Evolutionary conservation across 768 basidiomycete species (phyloP), one percentile per base, ranked within the genome.

Genomic region (Cystobasidium ongulense): DNA sequence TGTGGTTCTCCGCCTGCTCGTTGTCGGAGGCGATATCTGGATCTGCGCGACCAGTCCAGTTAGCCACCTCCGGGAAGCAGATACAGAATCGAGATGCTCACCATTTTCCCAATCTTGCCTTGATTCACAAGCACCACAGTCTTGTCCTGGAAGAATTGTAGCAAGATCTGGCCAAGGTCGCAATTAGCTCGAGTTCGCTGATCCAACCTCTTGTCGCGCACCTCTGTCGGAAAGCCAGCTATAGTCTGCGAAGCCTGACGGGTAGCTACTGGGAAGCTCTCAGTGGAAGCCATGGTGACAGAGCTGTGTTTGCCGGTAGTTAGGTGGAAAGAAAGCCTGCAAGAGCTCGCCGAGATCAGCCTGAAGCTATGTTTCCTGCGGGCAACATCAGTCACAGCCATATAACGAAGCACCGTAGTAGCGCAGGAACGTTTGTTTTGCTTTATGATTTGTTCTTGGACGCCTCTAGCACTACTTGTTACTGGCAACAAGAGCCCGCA

Each of bases 151-250:
- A 71, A 71, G 33, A 71, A 18, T 52, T 71, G 68, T 17, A 71
- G 33, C 68, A 71, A 35, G 7, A 71, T 52, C 68, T 71, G 68
- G 1, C 7, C n/a, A 31, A 39, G 8, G 2, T 8, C 13, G 21
- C 33, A 7, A 59, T 31, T 31, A 31, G 53, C n/a, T 4, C 15
- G 43, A 23, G 36, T 23, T n/a, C 31, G 35, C 8, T 33, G 23
- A n/a, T 23, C 8, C 65, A 33, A 41, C 10, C 13, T 17, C 13
- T 21, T 21, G 25, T 8, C 5, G n/a, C 66, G 8, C 43, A 71
- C 68, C 54, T 71, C 68, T 27, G 68, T 71, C 5, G 68, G 68
- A 38, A 71, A 71, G 7, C 68, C 68, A 23, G 68, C 50, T 36
- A 71, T 59, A 31, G 8, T 21, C 1, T 35, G 27, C 2, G 35